Conservation (phyloP, 169 alveolate genomes). For the Babesia ovata region DNA sequence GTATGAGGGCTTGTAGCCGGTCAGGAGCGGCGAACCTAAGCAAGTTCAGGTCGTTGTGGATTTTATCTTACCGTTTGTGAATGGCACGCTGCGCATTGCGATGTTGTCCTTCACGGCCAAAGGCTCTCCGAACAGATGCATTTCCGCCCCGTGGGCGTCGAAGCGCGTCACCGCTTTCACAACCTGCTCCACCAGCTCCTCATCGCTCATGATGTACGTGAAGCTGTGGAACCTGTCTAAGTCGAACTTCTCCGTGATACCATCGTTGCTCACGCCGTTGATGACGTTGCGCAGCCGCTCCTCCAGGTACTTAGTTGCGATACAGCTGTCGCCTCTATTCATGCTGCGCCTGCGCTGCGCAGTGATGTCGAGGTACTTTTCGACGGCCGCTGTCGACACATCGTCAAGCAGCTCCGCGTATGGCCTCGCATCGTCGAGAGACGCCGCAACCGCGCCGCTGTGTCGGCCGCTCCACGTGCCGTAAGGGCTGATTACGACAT, state of each 20-base stretch:
- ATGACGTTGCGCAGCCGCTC: slow-evolving; percentile 14
- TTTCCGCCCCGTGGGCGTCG: not conserved
- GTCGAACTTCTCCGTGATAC: not conserved
- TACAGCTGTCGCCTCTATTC: not conserved
- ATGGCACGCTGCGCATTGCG: slow-evolving; percentile 32
- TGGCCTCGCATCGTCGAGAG: not conserved
- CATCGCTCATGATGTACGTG: slow-evolving; percentile 31
- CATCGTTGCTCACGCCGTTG: slow-evolving; percentile 4
- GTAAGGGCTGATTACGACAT: not conserved
- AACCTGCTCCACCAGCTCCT: slow-evolving; percentile 38
- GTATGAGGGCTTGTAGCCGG: slow-evolving; percentile 62
- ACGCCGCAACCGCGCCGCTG: not conserved
- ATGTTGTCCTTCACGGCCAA: slow-evolving; percentile 59
- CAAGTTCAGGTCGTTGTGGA: not conserved
- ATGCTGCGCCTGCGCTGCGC: not conserved
- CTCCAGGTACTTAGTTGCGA: slow-evolving; percentile 3
- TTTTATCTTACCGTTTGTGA: slow-evolving; percentile 41
- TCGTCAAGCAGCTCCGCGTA: not conserved
- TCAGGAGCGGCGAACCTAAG: slow-evolving; percentile 50
- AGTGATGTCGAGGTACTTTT: not conserved
- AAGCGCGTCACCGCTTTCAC: not conserved
- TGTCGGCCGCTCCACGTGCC: not conserved
- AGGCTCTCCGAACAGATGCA: slow-evolving; percentile 56
- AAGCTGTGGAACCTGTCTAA: slow-evolving; percentile 26
- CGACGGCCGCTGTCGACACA: not conserved